phyloP scores from a whole-genome alignment of 352 stramenopile species.

The Phytophthora colocasiae region DNA sequence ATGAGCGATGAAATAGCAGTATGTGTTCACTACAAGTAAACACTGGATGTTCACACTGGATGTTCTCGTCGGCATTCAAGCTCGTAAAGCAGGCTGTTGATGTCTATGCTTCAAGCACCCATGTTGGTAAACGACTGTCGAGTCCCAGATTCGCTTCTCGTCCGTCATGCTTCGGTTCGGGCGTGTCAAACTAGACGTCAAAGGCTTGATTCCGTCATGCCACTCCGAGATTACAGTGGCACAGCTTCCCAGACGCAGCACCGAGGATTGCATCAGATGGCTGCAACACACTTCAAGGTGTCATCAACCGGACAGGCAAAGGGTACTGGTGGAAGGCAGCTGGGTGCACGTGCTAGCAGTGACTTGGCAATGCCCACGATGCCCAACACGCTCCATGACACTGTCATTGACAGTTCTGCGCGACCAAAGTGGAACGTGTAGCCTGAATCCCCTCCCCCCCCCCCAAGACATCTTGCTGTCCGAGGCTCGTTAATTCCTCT shows the following conservation, averaged over 20 bases:
- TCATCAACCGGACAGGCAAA: background rate
- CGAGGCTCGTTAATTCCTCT: constrained; percentile 8
- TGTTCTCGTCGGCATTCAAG: no score
- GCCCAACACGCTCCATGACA: constrained; percentile 12
- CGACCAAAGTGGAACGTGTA: constrained; percentile 13
- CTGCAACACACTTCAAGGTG: constrained; percentile 20
- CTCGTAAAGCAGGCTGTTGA: no score
- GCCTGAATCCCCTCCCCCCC: background rate
- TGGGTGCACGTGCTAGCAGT: constrained; percentile 22
- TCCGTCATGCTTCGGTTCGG: constrained; percentile 1
- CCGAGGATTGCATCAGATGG: constrained; percentile 27
- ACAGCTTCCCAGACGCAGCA: background rate
- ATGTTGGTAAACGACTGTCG: constrained; percentile 11
- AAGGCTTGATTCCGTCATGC: background rate
- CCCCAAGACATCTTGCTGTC: constrained; percentile 24
- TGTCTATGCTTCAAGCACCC: background rate
- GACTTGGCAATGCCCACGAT: constrained; percentile 4
- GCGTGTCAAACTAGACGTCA: constrained; percentile 19
- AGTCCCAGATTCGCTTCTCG: constrained; percentile 2
- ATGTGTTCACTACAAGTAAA: background rate
- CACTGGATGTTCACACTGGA: no score
- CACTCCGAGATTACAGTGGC: constrained; percentile 15
- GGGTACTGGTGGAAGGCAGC: constrained; percentile 1
- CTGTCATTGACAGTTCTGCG: background rate
- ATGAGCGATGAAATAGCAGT: constrained; percentile 48